Base-by-base conservation (phyloP, 2,329 filamentous ascomycete species). In the Hymenoscyphus linearis region DNA sequence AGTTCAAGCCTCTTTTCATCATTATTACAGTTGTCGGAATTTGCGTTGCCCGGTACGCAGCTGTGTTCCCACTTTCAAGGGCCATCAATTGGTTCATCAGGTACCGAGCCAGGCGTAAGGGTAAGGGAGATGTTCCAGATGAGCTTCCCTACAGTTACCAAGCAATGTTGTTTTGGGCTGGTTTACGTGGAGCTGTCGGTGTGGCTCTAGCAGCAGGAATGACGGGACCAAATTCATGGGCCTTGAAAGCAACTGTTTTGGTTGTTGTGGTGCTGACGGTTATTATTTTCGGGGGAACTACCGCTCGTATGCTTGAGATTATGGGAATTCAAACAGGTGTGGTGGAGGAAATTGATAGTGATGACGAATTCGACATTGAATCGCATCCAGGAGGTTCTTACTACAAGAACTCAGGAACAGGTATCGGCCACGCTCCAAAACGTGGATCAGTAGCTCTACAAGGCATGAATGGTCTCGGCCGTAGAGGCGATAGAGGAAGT, bases 121-220 rank as follows among this genome's bases (percentile, higher is more conserved):
- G 92, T 26, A 82, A 80, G 60, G 44, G 44, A 50, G 89, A 96
- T 61, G 85, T 88, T 4, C 85, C 85, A 16, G 93, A 98, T 66
- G 95, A 98, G 74, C 79, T 99, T 37, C 95, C 95, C 0, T 96
- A 92, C 72, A 91, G 91, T 68, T 96, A 98, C 76, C 95, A 98
- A 76, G 92, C 90, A n/a, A 98, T 99, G 95, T 85, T 99, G n/a
- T 99, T 96, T 78, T 99, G 95, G 95, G 95, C 95, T 16, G 95
- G 95, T 27, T 82, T 99, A 34, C 90, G 95, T 65, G 95, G 95
- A 69, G 95, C 95, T 54, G 95, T 99, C 68, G 95, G 95, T 61
- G 95, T 99, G 37, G 95, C 95, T 1, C 81, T 99, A 54, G 95
- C 95, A 35, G 93, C 93, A 25, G 89, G 96, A 27, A 82, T 99